Base-by-base conservation (phyloP, 441 rosid genomes). In the Erodium chrysanthum region DNA sequence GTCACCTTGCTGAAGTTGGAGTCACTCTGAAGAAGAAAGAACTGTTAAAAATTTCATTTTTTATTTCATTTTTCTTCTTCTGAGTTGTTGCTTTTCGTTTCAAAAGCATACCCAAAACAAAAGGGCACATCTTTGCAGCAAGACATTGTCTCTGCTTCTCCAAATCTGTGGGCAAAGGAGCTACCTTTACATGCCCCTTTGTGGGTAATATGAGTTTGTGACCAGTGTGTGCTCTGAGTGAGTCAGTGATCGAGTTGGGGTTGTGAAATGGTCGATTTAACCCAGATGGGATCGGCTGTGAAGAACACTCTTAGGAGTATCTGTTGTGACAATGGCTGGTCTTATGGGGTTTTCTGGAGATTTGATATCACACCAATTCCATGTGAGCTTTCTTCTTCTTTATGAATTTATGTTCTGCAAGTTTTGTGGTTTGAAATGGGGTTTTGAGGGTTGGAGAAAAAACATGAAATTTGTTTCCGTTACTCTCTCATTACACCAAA, bases 301-400 rank as follows among this genome's bases (percentile, higher is more conserved):
- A 88, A 86, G 85, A 82, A 77, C 81, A 79, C 25, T 63, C 84
- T 90, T 29, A 81, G 75, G 82, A 78, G 71, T 48, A 81, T 92
- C 70, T 92, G 96, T 82, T 71, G 83, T 75, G 77, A 78, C 68
- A 75, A 87, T 83, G 96, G 92, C n/a, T 92, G 96, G 98, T 88
- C 88, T 78, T 87, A 83, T 73, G 94, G 85, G 21, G 83, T 90
- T 61, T 80, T 86, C 40, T 92, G 98, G 98, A 25, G 87, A 64
- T 84, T 83, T 72, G 86, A 90, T n/a, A n/a, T 80, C 84, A 81
- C 29, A 71, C 75, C 76, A 86, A 87, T 76, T 74, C 88, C 77
- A 86, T 86, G 98, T 92, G 76, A 83, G 76, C 62, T 77, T 73
- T 65, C 10, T 5, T 48, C 25, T 62, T 22, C n/a, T 27, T 33